Base-by-base conservation (phyloP, 768 basidiomycete species). In the Suillus paluster region DNA sequence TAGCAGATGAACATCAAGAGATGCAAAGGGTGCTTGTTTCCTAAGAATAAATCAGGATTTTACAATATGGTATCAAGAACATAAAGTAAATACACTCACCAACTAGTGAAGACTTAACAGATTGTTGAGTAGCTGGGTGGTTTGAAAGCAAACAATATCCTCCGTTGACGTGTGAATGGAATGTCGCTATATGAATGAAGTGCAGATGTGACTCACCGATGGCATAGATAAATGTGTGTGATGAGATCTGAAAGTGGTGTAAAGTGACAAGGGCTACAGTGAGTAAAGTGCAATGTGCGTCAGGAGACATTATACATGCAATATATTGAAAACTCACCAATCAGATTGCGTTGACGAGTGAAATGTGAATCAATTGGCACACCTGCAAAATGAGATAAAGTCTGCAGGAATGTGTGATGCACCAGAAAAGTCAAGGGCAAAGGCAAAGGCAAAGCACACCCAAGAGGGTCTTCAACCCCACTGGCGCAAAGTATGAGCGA, bases 381-480 rank as follows among this genome's bases (percentile, higher is more conserved):
- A 44, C 11, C 42, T 44, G 42, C 10, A 44, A 44, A 11, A 11
- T 42, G 10, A 44, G 42, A 44, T 0, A 0, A 44, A 44, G 42
- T 44, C 42, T 44, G 42, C 42, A 44, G 42, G 4, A 44, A 5
- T 5, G n/a, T 44, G 42, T 44, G n/a, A 0, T 11, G n/a, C 10
- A 21, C 42, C 42, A 44, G 42, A 21, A 44, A 44, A n/a, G n/a
- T n/a, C n/a, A 10, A 41, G 9, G 41, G 0, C 17, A 41, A 41
- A 8, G 6, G 41, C 17, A 1, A 41, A 41, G 41, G 41, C 11
- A 11, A 44, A 44, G 44, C 21, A 45, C n/a, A 2, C 44, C 45
- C 45, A 46, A 46, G 45, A 46, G 45, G 21, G 45, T 45, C 45
- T 46, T 46, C 45, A 46, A 46, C 45, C 45, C 45, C 45, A 46